Evolutionary conservation across 2,329 filamentous ascomycete species (phyloP), one percentile per base, ranked within the genome.

Genomic region (Peltaster fructicola): DNA sequence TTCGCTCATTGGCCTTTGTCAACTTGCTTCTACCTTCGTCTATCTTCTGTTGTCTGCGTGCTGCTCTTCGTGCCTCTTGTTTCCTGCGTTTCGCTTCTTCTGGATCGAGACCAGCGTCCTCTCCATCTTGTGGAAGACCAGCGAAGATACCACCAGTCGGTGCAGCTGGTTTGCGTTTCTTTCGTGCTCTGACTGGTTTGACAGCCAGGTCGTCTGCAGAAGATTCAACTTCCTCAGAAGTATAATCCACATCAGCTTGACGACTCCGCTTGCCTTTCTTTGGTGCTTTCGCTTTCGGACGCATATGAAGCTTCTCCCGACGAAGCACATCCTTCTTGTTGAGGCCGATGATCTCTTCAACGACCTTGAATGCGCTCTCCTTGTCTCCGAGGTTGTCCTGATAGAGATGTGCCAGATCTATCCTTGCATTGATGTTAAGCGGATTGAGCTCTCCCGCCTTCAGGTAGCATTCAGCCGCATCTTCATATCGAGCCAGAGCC

Each of bases 371-470:
- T 1, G 82, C 82, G 40, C 80, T 70, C 40, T 82, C 75, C 12
- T 66, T 70, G 52, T 74, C 68, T 33, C 72, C 72, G 21, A 65
- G 65, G 34, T 64, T 69, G 34, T 32, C 45, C 45, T 90, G 80
- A 42, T 90, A 92, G 48, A 93, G 68, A 40, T 77, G 82, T 8
- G 80, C 80, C 7, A 93, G 59, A 39, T 80, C 69, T 15, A 78
- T 69, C 18, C 80, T 73, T 18, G 80, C 78, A 33, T 82, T 73
- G 23, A 85, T 70, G 30, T 75, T 72, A 19, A 68, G 59, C 21
- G 71, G 57, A 33, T 90, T 76, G 30, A 70, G 63, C 25, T 80
- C 68, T 17, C 81, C 69, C 7, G 84, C 69, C 2, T 68, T 68
- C 13, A 80, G 63, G 39, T 84, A 88, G 43, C 70, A 77, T 34